Evolutionary conservation across 1,284 basidiomycete genomes (phyloP).

Genomic region (Cutaneotrichosporon dermatis): DNA sequence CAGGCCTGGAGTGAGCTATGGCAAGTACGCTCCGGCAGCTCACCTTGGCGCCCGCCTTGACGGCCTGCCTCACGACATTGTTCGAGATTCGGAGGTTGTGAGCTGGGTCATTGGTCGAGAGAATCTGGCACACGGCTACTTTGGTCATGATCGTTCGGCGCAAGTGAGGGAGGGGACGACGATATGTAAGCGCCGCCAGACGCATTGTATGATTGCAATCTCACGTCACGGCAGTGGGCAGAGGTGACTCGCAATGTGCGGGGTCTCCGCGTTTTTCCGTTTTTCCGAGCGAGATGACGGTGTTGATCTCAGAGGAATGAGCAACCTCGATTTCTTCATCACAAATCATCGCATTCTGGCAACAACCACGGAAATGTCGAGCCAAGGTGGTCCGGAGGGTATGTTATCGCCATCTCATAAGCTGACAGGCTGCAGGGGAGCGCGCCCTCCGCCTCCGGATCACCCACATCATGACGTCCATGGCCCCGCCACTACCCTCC

Average conservation of each 20-base stretch:
- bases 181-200: background rate
- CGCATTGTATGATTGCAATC: background rate
- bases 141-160: slow-evolving; percentile 14
- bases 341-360: background rate
- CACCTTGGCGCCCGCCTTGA: too few relatives aligned
- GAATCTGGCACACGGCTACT: slow-evolving; percentile 40
- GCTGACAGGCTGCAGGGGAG: slow-evolving; percentile 15
- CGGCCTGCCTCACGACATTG: slow-evolving; percentile 49
- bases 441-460: slow-evolving; percentile 46
- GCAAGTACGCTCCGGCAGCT: too few relatives aligned
- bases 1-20: slow-evolving; percentile 35
- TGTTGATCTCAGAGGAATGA: background rate
- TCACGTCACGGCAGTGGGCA: too few relatives aligned
- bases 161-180: background rate
- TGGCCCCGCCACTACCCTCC: slow-evolving; percentile 38
- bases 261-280: background rate
- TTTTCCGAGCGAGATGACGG: background rate
- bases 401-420: background rate
- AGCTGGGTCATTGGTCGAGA: slow-evolving; percentile 36
- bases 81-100: slow-evolving; percentile 42
- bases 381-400: slow-evolving; percentile 25
- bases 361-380: slow-evolving; percentile 6
- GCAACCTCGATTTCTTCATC: background rate
- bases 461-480: slow-evolving; percentile 48
- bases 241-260: background rate